Conservation (phyloP, 2,329 filamentous ascomycete genomes). For the Fusarium dimerum region DNA sequence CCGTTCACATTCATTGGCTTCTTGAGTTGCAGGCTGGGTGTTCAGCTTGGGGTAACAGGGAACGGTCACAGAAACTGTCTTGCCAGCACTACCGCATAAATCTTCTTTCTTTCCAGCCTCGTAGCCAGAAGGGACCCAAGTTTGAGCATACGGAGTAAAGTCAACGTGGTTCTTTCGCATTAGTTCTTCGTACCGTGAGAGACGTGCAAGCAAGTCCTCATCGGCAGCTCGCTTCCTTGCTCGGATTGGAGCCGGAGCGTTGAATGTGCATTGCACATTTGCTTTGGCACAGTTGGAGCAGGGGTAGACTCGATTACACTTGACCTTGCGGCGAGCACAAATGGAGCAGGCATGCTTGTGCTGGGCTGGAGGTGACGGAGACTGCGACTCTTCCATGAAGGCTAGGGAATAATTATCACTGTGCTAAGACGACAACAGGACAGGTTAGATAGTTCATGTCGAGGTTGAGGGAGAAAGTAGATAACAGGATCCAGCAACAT, state of each 20-base stretch:
- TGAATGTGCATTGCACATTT: constrained; percentile 26
- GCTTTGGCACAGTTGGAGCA: constrained; percentile 48
- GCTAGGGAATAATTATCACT: no score
- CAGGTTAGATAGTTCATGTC: no score
- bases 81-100: no score
- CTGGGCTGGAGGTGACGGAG: not conserved
- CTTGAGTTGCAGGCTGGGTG: no score
- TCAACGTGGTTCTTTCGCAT: constrained; percentile 30
- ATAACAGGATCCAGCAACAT: no score
- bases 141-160: constrained; percentile 17
- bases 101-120: constrained; percentile 3
- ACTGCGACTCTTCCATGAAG: no score
- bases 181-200: constrained; percentile 30
- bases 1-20: no score
- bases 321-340: constrained; percentile 29
- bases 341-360: constrained; percentile 21
- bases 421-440: no score
- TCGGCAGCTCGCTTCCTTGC: constrained; percentile 31
- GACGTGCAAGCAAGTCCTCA: constrained; percentile 26
- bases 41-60: no score
- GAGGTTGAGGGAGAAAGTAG: no score
- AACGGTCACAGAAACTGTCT: no score
- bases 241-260: constrained; percentile 15
- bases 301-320: constrained; percentile 41
- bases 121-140: constrained; percentile 26